Base-by-base conservation (phyloP, 2,329 filamentous ascomycete species). In the Hysterium pulicare region DNA sequence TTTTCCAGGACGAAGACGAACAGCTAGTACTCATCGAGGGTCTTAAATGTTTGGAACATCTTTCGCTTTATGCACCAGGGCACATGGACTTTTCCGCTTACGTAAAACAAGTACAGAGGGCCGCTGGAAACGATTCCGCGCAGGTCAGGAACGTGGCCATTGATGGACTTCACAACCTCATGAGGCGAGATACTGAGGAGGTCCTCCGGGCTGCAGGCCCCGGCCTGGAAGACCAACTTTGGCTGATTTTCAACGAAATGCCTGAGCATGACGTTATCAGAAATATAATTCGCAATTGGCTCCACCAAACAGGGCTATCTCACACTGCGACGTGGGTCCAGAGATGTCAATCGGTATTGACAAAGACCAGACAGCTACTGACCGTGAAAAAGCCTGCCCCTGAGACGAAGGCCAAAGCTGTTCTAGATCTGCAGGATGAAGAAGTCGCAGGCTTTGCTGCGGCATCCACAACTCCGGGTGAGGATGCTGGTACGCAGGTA, bases 361-460 rank as follows among this genome's bases (percentile, higher is more conserved):
- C 88, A 26, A 94, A 94, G 76, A 95, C 87, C 0, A 82, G 87
- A 50, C 77, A 79, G 22, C 87, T 86, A 58, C 69, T 71, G 2
- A 77, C 82, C 32, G 76, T 81, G 21, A 74, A 78, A 33, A 63
- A 72, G 1, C 62, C 69, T 4, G 69, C 68, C 15, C 61, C 66
- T 9, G 69, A 73, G 3, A 66, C 72, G 9, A 78, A 73, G 54
- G 62, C 68, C 5, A 75, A 72, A 38, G 71, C 58, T 3, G 74
- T 79, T 10, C 77, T 87, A n/a, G 93, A 98, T 55, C 70, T 97
- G 0, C 86, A 91, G 49, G 93, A 98, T 61, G 93, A 98, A 62
- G 94, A 98, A 64, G 91, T 95, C 26, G 93, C 93, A 40, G 93
- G 93, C 0, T 97, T 98, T 59, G 90, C 90, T 23, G 81, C 84